These are phyloP conservation scores for Kodamaea sp. DNA, from an alignment of 1,139 yeast genomes.

Conservation along the genomic window DNA sequence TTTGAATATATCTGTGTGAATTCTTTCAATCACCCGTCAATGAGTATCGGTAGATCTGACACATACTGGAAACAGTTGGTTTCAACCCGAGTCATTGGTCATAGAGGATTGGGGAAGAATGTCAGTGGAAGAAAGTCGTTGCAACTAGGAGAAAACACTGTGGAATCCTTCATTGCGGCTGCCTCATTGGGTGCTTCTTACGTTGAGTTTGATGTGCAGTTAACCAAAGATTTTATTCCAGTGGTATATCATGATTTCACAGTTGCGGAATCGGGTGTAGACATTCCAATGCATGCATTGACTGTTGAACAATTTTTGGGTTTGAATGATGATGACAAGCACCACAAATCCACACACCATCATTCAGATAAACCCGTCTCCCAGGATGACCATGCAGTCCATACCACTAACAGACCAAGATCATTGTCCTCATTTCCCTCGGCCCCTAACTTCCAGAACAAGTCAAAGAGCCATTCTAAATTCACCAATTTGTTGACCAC, in stretches of 20 bases:
- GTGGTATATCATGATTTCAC: constrained; percentile 94
- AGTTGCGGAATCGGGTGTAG: constrained; percentile 95
- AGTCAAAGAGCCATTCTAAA: constrained; percentile 12
- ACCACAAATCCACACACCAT: constrained; percentile 2
- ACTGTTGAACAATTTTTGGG: constrained; percentile 88
- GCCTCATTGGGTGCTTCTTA: constrained; percentile 91
- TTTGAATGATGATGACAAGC: constrained; percentile 41
- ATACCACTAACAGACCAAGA: constrained; percentile 39
- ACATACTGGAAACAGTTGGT: constrained; percentile 92
- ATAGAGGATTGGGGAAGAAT: constrained; percentile 93
- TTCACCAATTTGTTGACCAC: constrained; percentile 9
- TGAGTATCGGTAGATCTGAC: constrained; percentile 69
- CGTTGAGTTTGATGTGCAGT: constrained; percentile 95
- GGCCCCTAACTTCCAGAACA: constrained; percentile 24
- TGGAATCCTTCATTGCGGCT: constrained; percentile 94
- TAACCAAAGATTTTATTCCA: constrained; percentile 91
- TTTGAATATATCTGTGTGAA: constrained; percentile 75
- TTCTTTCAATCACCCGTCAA: constrained; percentile 72
- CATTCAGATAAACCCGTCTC: constrained; percentile 24
- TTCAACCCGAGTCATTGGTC: constrained; percentile 92
- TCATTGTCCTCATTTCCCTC: constrained; percentile 43
- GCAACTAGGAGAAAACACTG: constrained; percentile 94
- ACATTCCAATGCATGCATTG: constrained; percentile 91
- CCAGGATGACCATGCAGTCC: constrained; percentile 40
- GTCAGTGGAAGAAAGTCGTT: constrained; percentile 67